Percentiles rank a stretch among this genome's conserved stretches.
These are phyloP conservation scores for Backusella australiensis DNA, from an alignment of 192 early-diverging fungal species.

Conservation along the genomic window DNA sequence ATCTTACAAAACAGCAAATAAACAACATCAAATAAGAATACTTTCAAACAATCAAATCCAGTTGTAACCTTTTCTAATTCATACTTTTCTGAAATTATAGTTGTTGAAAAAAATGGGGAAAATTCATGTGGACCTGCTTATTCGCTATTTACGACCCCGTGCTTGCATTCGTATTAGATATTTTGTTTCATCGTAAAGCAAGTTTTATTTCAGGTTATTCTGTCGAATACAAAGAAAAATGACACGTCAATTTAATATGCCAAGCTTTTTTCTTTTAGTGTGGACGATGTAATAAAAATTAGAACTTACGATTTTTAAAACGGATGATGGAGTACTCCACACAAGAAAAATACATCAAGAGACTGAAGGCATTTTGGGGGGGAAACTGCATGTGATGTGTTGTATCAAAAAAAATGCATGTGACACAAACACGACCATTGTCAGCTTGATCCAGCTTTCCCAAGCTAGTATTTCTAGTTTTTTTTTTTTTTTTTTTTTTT, in stretches of 20 bases:
- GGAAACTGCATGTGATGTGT: neutral
- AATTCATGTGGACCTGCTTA: neutral
- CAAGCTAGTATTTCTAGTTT: neutral
- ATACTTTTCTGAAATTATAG: neutral
- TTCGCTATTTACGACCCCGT: neutral
- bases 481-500: neutral
- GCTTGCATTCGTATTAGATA: neutral
- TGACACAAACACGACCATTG: slow-evolving; percentile 1
- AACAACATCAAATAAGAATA: neutral
- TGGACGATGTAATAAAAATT: neutral
- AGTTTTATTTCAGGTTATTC: neutral
- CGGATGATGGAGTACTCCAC: neutral
- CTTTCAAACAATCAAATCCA: neutral
- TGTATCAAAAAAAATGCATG: neutral
- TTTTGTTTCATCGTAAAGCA: neutral
- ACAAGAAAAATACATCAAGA: neutral
- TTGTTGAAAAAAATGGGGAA: neutral
- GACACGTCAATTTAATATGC: neutral
- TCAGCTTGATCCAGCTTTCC: neutral
- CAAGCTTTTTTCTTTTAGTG: neutral
- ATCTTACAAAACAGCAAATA: neutral
- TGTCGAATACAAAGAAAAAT: neutral
- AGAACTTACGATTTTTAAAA: neutral
- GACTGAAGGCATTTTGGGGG: neutral
- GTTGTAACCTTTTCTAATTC: neutral